Evolutionary conservation across 2,329 filamentous ascomycete genomes (phyloP).

Genomic region (Dothistroma pini): DNA sequence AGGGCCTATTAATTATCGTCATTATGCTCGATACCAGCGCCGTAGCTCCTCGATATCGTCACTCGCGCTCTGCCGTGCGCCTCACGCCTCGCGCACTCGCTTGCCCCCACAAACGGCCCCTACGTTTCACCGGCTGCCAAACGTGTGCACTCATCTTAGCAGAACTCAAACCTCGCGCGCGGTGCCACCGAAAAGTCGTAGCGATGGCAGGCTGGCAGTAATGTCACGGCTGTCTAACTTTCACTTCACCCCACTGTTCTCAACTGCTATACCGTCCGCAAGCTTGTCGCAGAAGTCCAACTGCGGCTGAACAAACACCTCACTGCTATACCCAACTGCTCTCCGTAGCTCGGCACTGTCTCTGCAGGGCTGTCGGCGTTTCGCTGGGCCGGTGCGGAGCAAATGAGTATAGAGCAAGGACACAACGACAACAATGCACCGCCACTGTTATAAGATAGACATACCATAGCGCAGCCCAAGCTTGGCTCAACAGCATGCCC

Average conservation of each 20-base stretch:
- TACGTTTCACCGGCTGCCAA: slow-evolving; percentile 1
- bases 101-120: background rate
- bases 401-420: background rate
- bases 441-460: background rate
- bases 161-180: background rate
- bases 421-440: background rate
- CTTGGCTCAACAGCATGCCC: background rate
- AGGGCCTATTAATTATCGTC: too few species aligned
- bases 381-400: background rate
- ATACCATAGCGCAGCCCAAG: background rate
- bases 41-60: background rate
- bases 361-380: background rate
- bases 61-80: background rate
- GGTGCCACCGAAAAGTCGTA: background rate
- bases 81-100: background rate
- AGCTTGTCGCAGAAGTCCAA: slow-evolving; percentile 1
- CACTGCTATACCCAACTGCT: background rate
- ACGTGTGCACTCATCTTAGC: slow-evolving; percentile 1
- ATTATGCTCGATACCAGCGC: too few species aligned
- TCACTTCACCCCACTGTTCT: background rate
- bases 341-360: slow-evolving; percentile 1
- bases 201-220: too few species aligned
- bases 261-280: background rate
- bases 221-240: background rate
- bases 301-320: background rate